Evolutionary conservation across 352 stramenopile species (phyloP).

Genomic region (Phytophthora megakarya): DNA sequence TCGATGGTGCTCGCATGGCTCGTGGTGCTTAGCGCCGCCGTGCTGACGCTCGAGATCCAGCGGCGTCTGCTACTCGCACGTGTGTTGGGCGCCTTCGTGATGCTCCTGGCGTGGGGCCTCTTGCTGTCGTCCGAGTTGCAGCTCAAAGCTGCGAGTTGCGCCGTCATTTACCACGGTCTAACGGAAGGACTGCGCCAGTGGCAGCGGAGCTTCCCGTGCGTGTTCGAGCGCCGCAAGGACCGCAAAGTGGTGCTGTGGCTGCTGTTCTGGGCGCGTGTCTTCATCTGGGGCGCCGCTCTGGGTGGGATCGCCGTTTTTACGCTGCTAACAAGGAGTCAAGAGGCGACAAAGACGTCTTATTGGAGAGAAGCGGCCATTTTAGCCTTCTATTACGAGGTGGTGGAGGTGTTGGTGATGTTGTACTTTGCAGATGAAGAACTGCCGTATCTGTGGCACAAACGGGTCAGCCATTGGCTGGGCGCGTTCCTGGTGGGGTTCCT

Average conservation of each 20-base stretch:
- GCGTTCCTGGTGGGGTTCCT: constrained; percentile 38
- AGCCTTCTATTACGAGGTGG: constrained; percentile 48
- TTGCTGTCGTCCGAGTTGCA: constrained; percentile 44
- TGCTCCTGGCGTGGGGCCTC: constrained; percentile 45
- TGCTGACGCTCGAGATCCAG: constrained; percentile 74
- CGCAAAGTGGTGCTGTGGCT: constrained; percentile 50
- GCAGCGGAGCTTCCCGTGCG: constrained; percentile 39
- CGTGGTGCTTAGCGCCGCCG: constrained; percentile 46
- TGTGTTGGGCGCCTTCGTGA: constrained; percentile 37
- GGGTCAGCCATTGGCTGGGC: constrained; percentile 45
- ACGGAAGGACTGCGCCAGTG: constrained; percentile 43
- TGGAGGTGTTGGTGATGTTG: constrained; percentile 61
- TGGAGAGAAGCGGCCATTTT: constrained; percentile 25
- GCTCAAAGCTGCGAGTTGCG: constrained; percentile 51
- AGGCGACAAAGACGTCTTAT: not conserved
- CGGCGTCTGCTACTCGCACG: constrained; percentile 52
- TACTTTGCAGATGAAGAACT: constrained; percentile 57
- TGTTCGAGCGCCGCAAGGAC: constrained; percentile 39
- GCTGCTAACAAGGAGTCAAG: not conserved
- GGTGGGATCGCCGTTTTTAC: constrained; percentile 30
- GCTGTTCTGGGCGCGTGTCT: constrained; percentile 65
- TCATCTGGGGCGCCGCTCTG: constrained; percentile 63
- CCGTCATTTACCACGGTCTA: constrained; percentile 47
- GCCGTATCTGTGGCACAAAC: constrained; percentile 47
- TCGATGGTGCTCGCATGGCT: constrained; percentile 46